Evolutionary conservation across 2,329 filamentous ascomycete species (phyloP).

Genomic region (Pezicula rhizophila): DNA sequence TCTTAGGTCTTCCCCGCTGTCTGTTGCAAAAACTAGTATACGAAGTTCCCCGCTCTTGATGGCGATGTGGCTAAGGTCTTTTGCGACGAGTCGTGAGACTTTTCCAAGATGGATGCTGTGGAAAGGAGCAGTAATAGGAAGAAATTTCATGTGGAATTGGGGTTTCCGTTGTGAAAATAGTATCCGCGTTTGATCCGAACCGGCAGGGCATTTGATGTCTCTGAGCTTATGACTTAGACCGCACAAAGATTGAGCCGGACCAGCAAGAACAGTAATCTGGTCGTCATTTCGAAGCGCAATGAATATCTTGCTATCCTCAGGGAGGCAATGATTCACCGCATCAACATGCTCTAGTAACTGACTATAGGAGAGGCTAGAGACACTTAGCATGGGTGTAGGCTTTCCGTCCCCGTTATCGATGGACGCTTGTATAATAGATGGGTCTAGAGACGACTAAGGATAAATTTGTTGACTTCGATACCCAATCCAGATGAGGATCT

Average conservation of each 20-base stretch:
- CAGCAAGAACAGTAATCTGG: slow-evolving; percentile 89
- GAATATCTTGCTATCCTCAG: slow-evolving; percentile 80
- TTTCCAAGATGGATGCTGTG: slow-evolving; percentile 89
- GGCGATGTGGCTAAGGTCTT: slow-evolving; percentile 73
- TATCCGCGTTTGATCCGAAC: slow-evolving; percentile 83
- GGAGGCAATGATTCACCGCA: slow-evolving; percentile 89
- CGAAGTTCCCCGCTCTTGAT: slow-evolving; percentile 69
- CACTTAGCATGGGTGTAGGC: slow-evolving; percentile 92
- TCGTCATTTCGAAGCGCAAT: slow-evolving; percentile 94
- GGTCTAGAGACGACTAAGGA: no score
- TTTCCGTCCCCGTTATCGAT: slow-evolving; percentile 84
- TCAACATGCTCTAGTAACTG: slow-evolving; percentile 93
- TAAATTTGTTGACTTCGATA: no score
- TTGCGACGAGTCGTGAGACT: slow-evolving; percentile 72
- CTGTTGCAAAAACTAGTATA: slow-evolving; percentile 82
- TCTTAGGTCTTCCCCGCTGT: slow-evolving; percentile 76
- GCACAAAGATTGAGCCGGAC: slow-evolving; percentile 86
- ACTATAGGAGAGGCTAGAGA: slow-evolving; percentile 77
- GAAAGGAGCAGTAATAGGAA: slow-evolving; percentile 94
- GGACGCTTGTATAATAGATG: no score
- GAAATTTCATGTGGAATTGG: slow-evolving; percentile 89
- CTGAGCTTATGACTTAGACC: slow-evolving; percentile 87
- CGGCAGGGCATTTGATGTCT: slow-evolving; percentile 90
- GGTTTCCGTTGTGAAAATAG: slow-evolving; percentile 91
- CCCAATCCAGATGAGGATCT: no score